Evolutionary conservation across 2,329 filamentous ascomycete species (phyloP), one percentile per base, ranked within the genome.

Genomic region (Trichophyton schoenleinii): DNA sequence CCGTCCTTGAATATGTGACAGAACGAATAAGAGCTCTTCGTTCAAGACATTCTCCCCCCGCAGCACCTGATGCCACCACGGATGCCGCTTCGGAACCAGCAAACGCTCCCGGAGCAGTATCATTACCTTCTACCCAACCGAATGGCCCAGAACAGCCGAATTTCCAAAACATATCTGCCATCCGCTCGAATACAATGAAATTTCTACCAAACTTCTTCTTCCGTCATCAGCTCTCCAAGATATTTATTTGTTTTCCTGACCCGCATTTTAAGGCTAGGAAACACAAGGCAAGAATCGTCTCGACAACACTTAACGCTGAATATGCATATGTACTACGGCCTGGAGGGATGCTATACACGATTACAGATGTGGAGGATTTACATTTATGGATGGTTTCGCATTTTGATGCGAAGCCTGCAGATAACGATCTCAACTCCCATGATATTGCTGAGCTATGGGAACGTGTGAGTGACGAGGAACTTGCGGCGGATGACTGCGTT

Each of bases 221-320:
- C 60, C 88, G 86, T 69, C 80, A 77, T 13, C 91, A 96, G 72
- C 83, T 99, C 13, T 83, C 81, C 65, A 95, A 95, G 71, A 89
- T 97, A 71, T 99, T 99, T 74, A 88, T 99, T 68, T 99, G 94
- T 78, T 99, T 99, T 72, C 94, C 94, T 0, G 94, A 99, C 70
- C 94, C 94, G 63, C 94, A 99, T 75, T 99, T 99, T 80, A 99
- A 99, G 76, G 85, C 89, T 11, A 83, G 92, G 65, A 99, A 99
- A 75, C 94, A 97, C 79, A 99, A 99, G 76, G 91, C 91, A 44
- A 82, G 94, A 44, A 99, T 99, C 68, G 89, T 99, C 2, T 94
- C 89, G 22, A 82, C 87, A 49, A 91, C 90, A 13, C 78, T 99
- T 60, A 91, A 89, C 69, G 89, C 91, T 0, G 94, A 99, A 74